Conservation (phyloP, 495 filamentous ascomycete species). For the Xylaria venustula region DNA sequence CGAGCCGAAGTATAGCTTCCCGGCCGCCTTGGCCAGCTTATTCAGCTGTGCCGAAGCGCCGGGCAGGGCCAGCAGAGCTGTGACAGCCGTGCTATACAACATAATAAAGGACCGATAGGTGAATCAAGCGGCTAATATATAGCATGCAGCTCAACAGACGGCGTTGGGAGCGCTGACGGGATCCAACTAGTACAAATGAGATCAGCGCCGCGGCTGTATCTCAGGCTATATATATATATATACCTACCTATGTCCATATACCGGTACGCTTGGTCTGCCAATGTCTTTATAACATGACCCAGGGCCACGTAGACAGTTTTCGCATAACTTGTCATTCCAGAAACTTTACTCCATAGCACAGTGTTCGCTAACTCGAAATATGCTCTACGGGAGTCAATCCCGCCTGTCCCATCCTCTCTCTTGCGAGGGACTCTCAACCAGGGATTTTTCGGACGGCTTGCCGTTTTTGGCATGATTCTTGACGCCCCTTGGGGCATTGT, state of each 20-base stretch:
- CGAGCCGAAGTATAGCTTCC: constrained; percentile 58
- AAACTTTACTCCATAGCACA: background rate
- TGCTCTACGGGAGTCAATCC: background rate
- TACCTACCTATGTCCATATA: too few species aligned
- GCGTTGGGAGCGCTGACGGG: background rate
- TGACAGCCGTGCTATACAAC: constrained; percentile 18
- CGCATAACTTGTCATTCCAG: background rate
- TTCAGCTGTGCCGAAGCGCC: constrained; percentile 42
- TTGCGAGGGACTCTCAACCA: background rate
- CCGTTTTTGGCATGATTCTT: background rate
- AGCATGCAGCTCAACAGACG: background rate
- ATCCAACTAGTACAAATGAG: background rate
- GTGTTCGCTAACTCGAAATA: background rate
- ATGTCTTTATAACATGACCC: too few species aligned
- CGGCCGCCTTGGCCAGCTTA: constrained; percentile 49
- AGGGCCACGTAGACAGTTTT: too few species aligned
- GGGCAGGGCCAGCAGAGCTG: constrained; percentile 22
- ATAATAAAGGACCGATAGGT: background rate
- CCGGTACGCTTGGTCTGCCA: too few species aligned
- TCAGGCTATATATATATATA: constrained; percentile 5
- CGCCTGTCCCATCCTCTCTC: background rate
- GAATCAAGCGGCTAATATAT: background rate
- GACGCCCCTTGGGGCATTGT: background rate
- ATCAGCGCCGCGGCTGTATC: background rate
- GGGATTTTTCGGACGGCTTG: background rate